Evolutionary conservation across 2,329 filamentous ascomycete species (phyloP), one percentile per base, ranked within the genome.

Genomic region (Cladobotryum mycophilum): DNA sequence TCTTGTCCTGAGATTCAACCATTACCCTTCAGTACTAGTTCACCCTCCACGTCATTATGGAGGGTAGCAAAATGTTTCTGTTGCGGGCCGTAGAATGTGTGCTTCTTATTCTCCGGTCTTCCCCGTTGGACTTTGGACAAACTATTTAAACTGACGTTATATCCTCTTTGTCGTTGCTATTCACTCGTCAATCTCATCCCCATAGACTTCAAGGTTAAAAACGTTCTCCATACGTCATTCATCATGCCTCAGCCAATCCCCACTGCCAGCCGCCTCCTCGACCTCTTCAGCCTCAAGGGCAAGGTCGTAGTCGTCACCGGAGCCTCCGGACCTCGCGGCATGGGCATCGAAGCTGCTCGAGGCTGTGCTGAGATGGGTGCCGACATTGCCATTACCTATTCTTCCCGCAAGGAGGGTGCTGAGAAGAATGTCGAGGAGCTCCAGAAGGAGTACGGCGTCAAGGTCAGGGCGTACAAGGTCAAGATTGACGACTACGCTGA

Each of bases 281-380:
- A 84, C 63, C 79, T 88, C 59, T 84, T 89, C 70, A 86, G 81
- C 60, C 74, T 88, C 54, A 86, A 85, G 70, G 84, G 84, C 60
- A 85, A 85, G 69, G 86, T 86, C 46, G 80, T 86, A 57, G 80
- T 88, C 59, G 73, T 89, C 54, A 84, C 84, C 4, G 85, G 85
- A 52, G 84, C 84, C 12, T 86, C 81, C 34, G 83, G 82, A 9
- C 79, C 87, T 50, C 81, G 79, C 35, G 85, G 85, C 55, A 87
- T 88, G 68, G 85, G 85, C 54, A 78, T 86, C 25, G 79, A 82
- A 53, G 82, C 86, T 8, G 85, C 84, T 14, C 76, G 84, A n/a
- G 84, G 80, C 35, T 78, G 82, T 47, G 85, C 85, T 44, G 85
- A 89, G 69, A 80, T 85, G 61, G 85, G 85, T 42, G 85, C 84